phyloP scores from a whole-genome alignment of 2,329 filamentous ascomycete genomes.

The Thermothelomyces thermophilus region DNA sequence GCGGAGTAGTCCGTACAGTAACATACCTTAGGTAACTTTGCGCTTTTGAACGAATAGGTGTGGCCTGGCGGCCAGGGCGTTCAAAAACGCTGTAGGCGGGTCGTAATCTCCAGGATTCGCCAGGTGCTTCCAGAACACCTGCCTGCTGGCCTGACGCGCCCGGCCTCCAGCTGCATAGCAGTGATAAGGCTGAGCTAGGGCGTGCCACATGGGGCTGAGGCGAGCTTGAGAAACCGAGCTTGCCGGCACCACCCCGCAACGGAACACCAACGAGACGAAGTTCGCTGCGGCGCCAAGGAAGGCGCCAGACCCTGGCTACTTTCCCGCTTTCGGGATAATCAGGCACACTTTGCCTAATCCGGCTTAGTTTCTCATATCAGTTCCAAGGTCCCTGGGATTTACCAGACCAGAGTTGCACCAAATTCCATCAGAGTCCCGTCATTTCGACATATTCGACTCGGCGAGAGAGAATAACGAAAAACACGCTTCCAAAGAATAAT shows the following conservation, averaged over 20 bases:
- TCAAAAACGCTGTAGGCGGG: neutral
- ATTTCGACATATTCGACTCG: conserved; percentile 1
- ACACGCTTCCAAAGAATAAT: too few relatives aligned
- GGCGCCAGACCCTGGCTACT: neutral
- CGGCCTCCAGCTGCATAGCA: conserved; percentile 21
- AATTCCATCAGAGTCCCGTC: neutral
- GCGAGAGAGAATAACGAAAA: too few relatives aligned
- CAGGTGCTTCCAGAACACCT: conserved; percentile 21
- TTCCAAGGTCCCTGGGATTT: neutral
- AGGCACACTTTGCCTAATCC: neutral
- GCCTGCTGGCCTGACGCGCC: conserved; percentile 14
- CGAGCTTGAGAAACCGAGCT: neutral
- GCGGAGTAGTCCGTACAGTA: too few relatives aligned
- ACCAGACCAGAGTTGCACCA: conserved; percentile 1
- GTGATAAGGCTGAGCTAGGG: conserved; percentile 23
- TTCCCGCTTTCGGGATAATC: neutral
- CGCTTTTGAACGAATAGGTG: too few relatives aligned
- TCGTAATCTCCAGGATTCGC: too few relatives aligned
- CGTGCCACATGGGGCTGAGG: conserved; percentile 19
- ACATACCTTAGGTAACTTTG: too few relatives aligned
- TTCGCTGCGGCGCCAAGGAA: conserved; percentile 6
- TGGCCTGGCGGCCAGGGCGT: too few relatives aligned
- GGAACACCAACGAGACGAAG: neutral
- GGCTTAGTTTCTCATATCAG: neutral
- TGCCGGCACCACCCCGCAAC: neutral